These are phyloP conservation scores for Globisporangium paroecandrum DNA, from an alignment of 352 stramenopile genomes.

Conservation along the genomic window DNA sequence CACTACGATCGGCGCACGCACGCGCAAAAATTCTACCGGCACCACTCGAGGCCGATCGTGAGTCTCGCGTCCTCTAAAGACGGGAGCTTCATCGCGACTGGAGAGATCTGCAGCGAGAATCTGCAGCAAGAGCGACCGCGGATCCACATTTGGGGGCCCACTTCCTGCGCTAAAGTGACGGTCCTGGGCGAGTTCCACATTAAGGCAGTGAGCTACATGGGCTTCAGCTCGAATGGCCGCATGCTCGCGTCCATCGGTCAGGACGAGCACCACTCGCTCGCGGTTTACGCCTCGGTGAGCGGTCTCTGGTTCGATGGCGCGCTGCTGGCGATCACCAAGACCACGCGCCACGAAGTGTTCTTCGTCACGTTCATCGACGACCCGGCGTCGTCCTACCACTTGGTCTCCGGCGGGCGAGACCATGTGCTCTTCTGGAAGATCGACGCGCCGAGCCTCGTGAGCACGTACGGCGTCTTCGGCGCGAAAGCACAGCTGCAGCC, in stretches of 20 bases:
- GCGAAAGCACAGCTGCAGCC: conserved; percentile 50
- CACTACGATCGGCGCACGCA: conserved; percentile 67
- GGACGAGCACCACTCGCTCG: conserved; percentile 72
- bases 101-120: conserved; percentile 63
- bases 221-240: conserved; percentile 43
- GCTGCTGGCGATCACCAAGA: conserved; percentile 44
- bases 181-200: conserved; percentile 62
- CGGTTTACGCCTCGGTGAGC: conserved; percentile 57
- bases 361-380: conserved; percentile 67
- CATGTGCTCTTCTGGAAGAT: conserved; percentile 77
- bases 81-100: conserved; percentile 61
- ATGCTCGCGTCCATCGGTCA: conserved; percentile 64
- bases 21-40: conserved; percentile 59
- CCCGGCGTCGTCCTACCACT: conserved; percentile 29
- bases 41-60: conserved; percentile 56
- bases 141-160: conserved; percentile 75
- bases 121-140: conserved; percentile 51
- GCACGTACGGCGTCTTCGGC: conserved; percentile 61
- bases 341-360: conserved; percentile 50
- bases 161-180: conserved; percentile 41
- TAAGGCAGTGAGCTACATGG: conserved; percentile 64
- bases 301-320: conserved; percentile 62
- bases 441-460: conserved; percentile 42
- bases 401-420: conserved; percentile 62
- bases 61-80: conserved; percentile 43